These are phyloP conservation scores for Brassica juncea DNA, from an alignment of 345 rosid genomes.

Conservation along the genomic window DNA sequence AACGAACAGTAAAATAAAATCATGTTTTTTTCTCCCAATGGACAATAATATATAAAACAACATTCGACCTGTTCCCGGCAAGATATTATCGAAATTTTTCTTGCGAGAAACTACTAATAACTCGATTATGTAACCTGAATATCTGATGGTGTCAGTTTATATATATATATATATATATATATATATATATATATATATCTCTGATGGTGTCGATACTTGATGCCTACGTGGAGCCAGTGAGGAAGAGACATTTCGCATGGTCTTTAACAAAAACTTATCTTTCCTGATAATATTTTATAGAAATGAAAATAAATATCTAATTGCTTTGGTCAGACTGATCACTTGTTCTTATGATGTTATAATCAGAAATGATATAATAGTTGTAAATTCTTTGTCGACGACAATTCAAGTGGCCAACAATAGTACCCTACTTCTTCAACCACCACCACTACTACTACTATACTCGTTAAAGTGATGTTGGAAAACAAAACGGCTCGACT, in stretches of 20 bases:
- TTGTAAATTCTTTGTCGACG: too few relatives aligned
- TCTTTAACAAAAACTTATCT: slow-evolving; percentile 26
- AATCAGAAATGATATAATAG: not conserved
- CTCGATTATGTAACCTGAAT: not conserved
- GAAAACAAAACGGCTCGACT: too few relatives aligned
- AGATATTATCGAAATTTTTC: not conserved
- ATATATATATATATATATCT: too few relatives aligned
- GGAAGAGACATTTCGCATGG: slow-evolving; percentile 31
- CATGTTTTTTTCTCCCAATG: not conserved
- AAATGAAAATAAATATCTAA: slow-evolving; percentile 24
- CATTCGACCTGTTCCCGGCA: not conserved
- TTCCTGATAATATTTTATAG: slow-evolving; percentile 16
- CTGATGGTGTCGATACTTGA: not conserved
- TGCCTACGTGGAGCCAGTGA: not conserved
- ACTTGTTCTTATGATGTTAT: slow-evolving; percentile 14
- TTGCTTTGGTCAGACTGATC: slow-evolving; percentile 22
- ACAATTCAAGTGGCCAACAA: too few relatives aligned
- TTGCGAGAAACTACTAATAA: too few relatives aligned
- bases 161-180: too few relatives aligned
- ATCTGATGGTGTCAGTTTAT: not conserved
- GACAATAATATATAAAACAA: not conserved
- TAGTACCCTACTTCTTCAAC: too few relatives aligned
- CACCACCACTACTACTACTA: too few relatives aligned
- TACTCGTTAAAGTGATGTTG: too few relatives aligned
- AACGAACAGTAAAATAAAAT: not conserved